phyloP scores from a whole-genome alignment of 2,329 filamentous ascomycete species.

The Fusarium liriodendri region DNA sequence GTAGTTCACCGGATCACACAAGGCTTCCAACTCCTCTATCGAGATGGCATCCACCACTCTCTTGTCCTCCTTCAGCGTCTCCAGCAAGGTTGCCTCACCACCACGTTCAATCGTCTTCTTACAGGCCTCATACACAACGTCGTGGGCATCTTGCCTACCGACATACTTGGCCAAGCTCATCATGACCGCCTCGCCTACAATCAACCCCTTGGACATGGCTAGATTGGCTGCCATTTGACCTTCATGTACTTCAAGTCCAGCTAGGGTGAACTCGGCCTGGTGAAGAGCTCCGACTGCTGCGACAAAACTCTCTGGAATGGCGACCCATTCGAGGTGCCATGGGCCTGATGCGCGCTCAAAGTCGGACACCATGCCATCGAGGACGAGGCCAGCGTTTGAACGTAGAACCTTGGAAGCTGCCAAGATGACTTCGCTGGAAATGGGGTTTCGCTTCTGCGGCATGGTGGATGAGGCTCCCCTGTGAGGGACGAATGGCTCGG shows the following conservation, averaged over 20 bases:
- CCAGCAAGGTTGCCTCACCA: conserved; percentile 3
- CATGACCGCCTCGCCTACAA: conserved; percentile 71
- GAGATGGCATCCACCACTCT: neutral
- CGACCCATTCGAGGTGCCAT: conserved; percentile 70
- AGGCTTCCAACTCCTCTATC: neutral
- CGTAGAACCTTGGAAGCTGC: conserved; percentile 65
- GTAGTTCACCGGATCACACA: conserved; percentile 19
- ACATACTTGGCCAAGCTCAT: conserved; percentile 66
- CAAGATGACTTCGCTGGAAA: conserved; percentile 66
- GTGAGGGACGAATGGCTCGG: conserved; percentile 66
- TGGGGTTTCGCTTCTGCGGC: conserved; percentile 70
- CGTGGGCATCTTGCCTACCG: conserved; percentile 64
- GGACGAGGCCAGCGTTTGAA: conserved; percentile 61
- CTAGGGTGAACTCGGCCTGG: conserved; percentile 65
- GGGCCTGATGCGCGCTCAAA: conserved; percentile 68
- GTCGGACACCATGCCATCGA: conserved; percentile 68
- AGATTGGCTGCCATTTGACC: conserved; percentile 63
- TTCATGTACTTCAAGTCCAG: conserved; percentile 62
- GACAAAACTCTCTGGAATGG: conserved; percentile 65
- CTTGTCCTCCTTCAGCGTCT: neutral
- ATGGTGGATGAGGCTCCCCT: conserved; percentile 66
- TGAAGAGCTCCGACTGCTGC: conserved; percentile 62
- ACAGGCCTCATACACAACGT: conserved; percentile 67
- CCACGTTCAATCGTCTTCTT: conserved; percentile 18
- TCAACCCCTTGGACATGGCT: conserved; percentile 62